phyloP scores from a whole-genome alignment of 1,284 basidiomycete genomes.

The Fereydounia khargensis region DNA sequence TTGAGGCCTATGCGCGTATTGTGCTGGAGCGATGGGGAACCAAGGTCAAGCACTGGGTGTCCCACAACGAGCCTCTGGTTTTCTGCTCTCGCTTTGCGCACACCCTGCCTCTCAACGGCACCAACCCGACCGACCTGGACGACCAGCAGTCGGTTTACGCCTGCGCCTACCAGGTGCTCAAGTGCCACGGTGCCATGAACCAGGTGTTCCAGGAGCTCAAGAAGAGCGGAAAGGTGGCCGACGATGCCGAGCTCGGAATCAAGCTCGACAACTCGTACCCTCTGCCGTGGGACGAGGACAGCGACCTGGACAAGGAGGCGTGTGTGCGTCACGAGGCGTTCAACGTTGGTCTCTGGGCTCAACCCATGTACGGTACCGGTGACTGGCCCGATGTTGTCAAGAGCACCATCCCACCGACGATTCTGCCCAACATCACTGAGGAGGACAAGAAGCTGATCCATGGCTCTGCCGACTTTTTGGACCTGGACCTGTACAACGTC shows the following conservation, averaged over 20 bases:
- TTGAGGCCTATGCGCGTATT: constrained; percentile 13
- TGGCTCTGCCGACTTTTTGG: constrained; percentile 22
- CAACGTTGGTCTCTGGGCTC: constrained; percentile 19
- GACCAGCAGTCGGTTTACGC: neutral
- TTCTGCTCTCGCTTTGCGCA: neutral
- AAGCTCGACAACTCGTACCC: constrained; percentile 21
- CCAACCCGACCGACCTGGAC: neutral
- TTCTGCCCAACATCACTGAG: constrained; percentile 13
- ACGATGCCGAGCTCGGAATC: constrained; percentile 13
- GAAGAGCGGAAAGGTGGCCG: constrained; percentile 3
- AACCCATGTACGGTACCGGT: constrained; percentile 25
- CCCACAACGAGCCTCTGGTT: constrained; percentile 18
- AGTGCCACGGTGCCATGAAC: constrained; percentile 18
- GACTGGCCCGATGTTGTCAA: constrained; percentile 14
- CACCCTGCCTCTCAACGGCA: constrained; percentile 2
- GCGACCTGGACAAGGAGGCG: constrained; percentile 5
- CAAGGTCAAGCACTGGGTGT: constrained; percentile 17
- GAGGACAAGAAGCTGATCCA: constrained; percentile 13
- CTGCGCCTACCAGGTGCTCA: constrained; percentile 16
- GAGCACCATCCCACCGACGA: constrained; percentile 12
- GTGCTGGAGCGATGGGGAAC: constrained; percentile 10
- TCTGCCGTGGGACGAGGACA: constrained; percentile 1
- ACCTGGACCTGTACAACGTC: constrained; percentile 13
- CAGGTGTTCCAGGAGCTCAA: constrained; percentile 10
- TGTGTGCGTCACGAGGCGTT: constrained; percentile 17